Percentiles rank a stretch among this genome's conserved stretches.
These are phyloP conservation scores for Royoungia palumana DNA, from an alignment of 768 basidiomycete genomes.

Conservation along the genomic window DNA sequence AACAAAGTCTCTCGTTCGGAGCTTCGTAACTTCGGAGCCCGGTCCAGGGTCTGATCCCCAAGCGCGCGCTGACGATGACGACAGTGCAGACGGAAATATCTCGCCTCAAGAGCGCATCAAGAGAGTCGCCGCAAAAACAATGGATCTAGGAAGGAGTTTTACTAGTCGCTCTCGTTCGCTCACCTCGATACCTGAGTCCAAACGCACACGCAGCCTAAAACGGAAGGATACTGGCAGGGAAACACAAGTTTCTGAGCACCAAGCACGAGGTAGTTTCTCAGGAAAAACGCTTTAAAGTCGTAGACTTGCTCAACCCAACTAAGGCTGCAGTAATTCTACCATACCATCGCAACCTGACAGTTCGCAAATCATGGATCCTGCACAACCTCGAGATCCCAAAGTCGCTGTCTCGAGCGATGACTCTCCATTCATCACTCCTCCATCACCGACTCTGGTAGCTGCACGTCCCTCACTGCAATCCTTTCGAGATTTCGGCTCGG, in stretches of 20 bases:
- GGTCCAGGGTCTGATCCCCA: slow-evolving; percentile 29
- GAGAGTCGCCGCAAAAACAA: slow-evolving; percentile 55
- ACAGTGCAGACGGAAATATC: slow-evolving; percentile 24
- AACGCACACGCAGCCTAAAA: slow-evolving; percentile 54
- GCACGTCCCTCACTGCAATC: slow-evolving; percentile 46
- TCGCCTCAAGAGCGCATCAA: slow-evolving; percentile 47
- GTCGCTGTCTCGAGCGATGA: slow-evolving; percentile 38
- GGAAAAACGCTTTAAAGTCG: slow-evolving; percentile 15
- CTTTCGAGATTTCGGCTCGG: slow-evolving; percentile 70
- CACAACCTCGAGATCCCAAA: slow-evolving; percentile 4
- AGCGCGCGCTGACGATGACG: slow-evolving; percentile 29
- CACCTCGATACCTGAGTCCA: slow-evolving; percentile 34
- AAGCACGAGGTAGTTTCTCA: slow-evolving; percentile 30
- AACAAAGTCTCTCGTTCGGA: slow-evolving; percentile 20
- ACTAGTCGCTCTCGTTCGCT: slow-evolving; percentile 38
- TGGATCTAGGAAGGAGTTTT: slow-evolving; percentile 61
- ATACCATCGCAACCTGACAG: slow-evolving; percentile 23
- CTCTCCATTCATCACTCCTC: slow-evolving; percentile 70
- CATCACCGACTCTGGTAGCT: slow-evolving; percentile 53
- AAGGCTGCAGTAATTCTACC: slow-evolving; percentile 12
- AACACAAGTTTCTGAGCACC: slow-evolving; percentile 19
- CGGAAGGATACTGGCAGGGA: slow-evolving; percentile 51
- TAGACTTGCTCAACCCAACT: slow-evolving; percentile 7
- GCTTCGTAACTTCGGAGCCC: slow-evolving; percentile 25
- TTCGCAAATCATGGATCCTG: slow-evolving; percentile 5